Base-by-base conservation (phyloP, 225 moss, liverwort and hornwort species). In the Straminergon stramineum region DNA sequence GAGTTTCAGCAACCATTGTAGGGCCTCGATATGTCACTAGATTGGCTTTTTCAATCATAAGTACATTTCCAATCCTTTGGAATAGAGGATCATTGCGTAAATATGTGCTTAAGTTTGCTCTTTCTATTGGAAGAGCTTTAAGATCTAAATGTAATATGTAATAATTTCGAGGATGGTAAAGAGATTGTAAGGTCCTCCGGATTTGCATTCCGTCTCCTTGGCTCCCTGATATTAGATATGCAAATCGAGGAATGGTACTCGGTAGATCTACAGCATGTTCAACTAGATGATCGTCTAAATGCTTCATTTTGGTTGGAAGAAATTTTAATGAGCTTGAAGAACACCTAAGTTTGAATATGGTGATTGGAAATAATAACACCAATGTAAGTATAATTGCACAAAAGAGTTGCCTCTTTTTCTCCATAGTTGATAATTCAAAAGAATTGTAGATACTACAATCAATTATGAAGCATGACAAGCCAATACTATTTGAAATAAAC, bases 161-260 rank as follows among this genome's bases (percentile, higher is more conserved):
- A 83, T 95, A 96, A 74, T 98, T 98, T 66, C 91, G 91, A 23
- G 98, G 98, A 90, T 98, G 98, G 83, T 98, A 98, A 34, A 97
- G 73, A 82, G 98, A 93, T 90, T 98, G 96, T 84, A 96, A 89
- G 34, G 94, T 93, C 90, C 98, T 92, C 69, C 78, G 92, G 90
- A 97, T 96, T 70, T 89, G 90, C 39, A 81, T 61, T 60, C 95
- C 95, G 79, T 98, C 96, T 57, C 95, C 94, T 89, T 88, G 90
- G 30, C 93, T 94, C 31, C 95, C 94, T 5, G 95, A 95, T 90
- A 98, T 95, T 20, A 97, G 66, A 81, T 97, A 98, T 3, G 94
- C 98, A 70, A 97, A 88, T 76, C 95, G 91, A 63, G 97, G 98
- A 65, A 93, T 88, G 15, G 92, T 70, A 48, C 17, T 45, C 35